Base-by-base conservation (phyloP, 768 basidiomycete species). In the Clitopilus passeckerianus region DNA sequence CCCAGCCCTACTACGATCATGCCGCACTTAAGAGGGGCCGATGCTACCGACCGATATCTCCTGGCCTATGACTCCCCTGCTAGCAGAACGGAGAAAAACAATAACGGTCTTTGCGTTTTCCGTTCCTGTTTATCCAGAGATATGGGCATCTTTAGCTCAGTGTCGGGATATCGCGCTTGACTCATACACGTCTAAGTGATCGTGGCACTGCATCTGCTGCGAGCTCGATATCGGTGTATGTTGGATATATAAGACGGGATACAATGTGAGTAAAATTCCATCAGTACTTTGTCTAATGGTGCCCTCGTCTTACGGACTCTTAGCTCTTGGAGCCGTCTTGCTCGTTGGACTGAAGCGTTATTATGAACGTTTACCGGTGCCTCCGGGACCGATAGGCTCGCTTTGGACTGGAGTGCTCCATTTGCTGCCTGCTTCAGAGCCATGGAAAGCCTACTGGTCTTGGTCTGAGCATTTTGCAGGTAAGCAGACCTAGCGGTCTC, bases 401-500 rank as follows among this genome's bases (percentile, higher is more conserved):
- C 37, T 65, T 16, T 37, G 71, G n/a, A 60, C 59, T 12, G 72
- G 72, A 18, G 65, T 71, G n/a, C 62, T 62, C 55, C 43, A 63
- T 18, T 22, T 65, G 15, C 63, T 71, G 12, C 65, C 65, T 9
- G 53, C 56, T 15, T 44, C 62, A 3, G 67, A 67, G n/a, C 65
- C 69, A 5, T 72, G 71, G 71, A 70, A 64, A 55, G 67, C 67
- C 3, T 72, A 72, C 54, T 59, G 64, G 2, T 27, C 56, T 7
- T 72, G 71, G 71, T 60, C 65, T 22, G 54, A 58, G 23, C 57
- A 64, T 10, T 70, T 64, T 54, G 58, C 63, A 22, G 63, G 71
- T 70, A 62, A 27, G 57, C 52, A 8, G 16, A 24, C 37, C 22
- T 24, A 30, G n/a, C 10, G 10, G 24, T 15, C 33, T 50, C 56